Conservation (phyloP, 441 rosid species). For the Pelargonium cotyledonis region DNA sequence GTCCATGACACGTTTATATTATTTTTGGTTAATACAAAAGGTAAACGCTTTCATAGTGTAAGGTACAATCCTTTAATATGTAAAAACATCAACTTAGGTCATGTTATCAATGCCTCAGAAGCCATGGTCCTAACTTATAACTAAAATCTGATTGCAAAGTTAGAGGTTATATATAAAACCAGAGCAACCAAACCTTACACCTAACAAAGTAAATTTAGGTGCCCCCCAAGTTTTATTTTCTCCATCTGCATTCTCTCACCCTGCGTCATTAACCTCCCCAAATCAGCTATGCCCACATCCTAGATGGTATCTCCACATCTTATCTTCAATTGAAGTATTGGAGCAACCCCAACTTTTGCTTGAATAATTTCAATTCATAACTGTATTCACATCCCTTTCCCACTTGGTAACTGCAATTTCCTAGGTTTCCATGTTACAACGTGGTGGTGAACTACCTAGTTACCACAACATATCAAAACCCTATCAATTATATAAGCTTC, state of each 20-base stretch:
- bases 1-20: not conserved
- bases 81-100: not conserved
- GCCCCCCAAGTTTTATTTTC: no score
- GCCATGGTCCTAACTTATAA: not conserved
- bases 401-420: no score
- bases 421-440: no score
- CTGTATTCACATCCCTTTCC: not conserved
- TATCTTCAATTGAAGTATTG: not conserved
- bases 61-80: not conserved
- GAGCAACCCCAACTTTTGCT: not conserved
- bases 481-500: no score
- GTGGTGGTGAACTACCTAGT: no score
- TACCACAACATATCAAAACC: no score
- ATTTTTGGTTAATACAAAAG: not conserved
- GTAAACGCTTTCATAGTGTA: not conserved
- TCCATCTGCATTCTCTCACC: no score
- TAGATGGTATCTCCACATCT: not conserved
- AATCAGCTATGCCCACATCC: not conserved
- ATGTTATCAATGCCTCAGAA: not conserved
- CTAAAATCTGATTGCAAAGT: not conserved
- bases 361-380: not conserved
- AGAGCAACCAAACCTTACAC: no score
- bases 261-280: no score
- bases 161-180: not conserved
- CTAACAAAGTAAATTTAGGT: not conserved